Evolutionary conservation across 2,329 filamentous ascomycete species (phyloP), one percentile per base, ranked within the genome.

Genomic region (Madurella fahalii): DNA sequence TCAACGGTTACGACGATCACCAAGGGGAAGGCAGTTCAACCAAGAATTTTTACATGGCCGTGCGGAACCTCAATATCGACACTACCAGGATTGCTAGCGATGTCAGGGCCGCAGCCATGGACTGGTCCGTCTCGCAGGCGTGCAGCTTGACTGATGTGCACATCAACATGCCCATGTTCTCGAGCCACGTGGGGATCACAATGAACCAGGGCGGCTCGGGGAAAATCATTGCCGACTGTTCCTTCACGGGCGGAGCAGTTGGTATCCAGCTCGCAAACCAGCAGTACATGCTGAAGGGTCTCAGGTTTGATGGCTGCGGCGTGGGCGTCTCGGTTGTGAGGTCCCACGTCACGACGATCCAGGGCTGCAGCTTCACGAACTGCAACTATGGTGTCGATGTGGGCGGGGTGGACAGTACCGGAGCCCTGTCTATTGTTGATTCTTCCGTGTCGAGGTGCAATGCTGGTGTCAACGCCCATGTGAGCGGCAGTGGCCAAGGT

Each of bases 201-300:
- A 69, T 69, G 54, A 68, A 67, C 25, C 63, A 71, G 37, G 68
- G 69, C 9, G 69, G 68, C 25, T 68, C 66, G 2, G 64, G 66
- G 2, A 62, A 65, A 9, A 60, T 68, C 40, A 68, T 71, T 37
- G 64, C 65, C 42, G 68, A 71, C 50, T 52, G 54, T 47, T 60
- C 59, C 11, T 68, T 71, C 58, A 63, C 63, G n/a, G 69, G 65
- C 32, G 69, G 68, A 11, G 59, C 60, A 17, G 60, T 69, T 16
- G 70, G 68, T 4, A 61, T 71, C 25, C 55, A 59, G 31, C 57
- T 68, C 20, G 63, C 60, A 2, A 68, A 66, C 50, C 67, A 71
- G 61, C 68, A 71, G 57, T 71, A 69, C 46, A 61, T 68, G 17
- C 65, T 71, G 52, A 72, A 71, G 54, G 61, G 58, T 43, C 53